Evolutionary conservation across 106 monocot genomes (phyloP).

Genomic region (Platanthera guangdongensis): DNA sequence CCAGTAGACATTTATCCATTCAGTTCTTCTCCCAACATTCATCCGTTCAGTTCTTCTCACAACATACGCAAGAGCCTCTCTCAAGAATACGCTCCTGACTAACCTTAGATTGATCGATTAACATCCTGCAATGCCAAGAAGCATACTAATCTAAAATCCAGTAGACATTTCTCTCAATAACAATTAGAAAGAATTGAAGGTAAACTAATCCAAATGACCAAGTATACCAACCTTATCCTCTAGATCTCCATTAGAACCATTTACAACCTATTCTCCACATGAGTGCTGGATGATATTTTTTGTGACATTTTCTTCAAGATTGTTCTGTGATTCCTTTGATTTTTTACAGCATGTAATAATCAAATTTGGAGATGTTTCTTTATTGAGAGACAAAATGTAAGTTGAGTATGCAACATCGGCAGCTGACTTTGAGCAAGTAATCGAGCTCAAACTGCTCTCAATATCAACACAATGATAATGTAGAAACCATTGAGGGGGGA

Average conservation of each 20-base stretch:
- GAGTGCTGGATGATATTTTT: constrained; percentile 22
- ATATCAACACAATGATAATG: constrained; percentile 34
- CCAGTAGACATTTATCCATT: constrained; percentile 5
- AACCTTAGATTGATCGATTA: constrained; percentile 65
- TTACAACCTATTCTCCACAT: constrained; percentile 30
- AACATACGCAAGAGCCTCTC: no score
- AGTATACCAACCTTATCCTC: constrained; percentile 33
- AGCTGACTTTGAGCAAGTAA: no score
- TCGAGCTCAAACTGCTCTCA: constrained; percentile 54
- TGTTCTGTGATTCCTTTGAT: no score
- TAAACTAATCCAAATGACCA: not conserved
- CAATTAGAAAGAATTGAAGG: not conserved
- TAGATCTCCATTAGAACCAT: constrained; percentile 39
- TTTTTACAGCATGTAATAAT: no score
- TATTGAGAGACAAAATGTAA: no score
- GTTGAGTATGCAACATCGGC: no score
- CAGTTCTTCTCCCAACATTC: no score
- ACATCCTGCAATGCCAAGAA: constrained; percentile 42
- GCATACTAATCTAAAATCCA: constrained; percentile 13
- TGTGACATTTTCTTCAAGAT: no score
- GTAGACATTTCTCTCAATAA: constrained; percentile 2
- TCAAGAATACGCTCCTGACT: constrained; percentile 39
- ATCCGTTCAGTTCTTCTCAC: no score
- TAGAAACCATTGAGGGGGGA: constrained; percentile 35
- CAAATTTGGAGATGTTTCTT: no score